These are phyloP conservation scores for Trypanosoma melophagium DNA, from an alignment of 208 protist species.

Conservation along the genomic window DNA sequence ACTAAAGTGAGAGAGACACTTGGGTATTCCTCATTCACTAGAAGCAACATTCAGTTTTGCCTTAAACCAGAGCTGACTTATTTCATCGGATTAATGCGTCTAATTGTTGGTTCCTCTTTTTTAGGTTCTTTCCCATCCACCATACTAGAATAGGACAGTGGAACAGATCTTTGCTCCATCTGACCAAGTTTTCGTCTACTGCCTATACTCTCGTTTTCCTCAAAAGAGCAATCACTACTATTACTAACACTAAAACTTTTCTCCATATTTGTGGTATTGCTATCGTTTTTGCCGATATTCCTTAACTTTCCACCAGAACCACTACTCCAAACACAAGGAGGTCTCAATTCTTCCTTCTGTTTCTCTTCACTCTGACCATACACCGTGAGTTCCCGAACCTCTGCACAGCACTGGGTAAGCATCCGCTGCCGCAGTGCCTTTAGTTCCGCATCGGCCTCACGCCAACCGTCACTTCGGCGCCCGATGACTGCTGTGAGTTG, in stretches of 20 bases:
- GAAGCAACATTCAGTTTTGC: too few species aligned
- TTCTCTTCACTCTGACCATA: background rate
- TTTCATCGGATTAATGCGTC: background rate
- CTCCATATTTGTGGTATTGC: background rate
- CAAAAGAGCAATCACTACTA: background rate
- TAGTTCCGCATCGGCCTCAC: constrained; percentile 5
- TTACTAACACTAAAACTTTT: background rate
- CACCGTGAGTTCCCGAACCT: background rate
- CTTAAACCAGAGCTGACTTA: background rate
- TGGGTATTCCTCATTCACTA: too few species aligned
- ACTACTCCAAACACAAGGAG: background rate
- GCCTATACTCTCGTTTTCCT: background rate
- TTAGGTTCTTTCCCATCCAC: background rate
- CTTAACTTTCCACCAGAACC: background rate
- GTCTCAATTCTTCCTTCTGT: too few species aligned
- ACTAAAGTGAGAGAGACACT: too few species aligned
- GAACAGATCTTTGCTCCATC: background rate
- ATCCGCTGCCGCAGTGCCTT: background rate
- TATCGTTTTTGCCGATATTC: background rate
- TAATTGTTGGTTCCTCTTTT: background rate
- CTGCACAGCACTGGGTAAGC: background rate
- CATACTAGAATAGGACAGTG: background rate
- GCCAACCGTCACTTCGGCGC: constrained; percentile 2
- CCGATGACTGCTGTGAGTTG: background rate
- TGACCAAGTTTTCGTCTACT: background rate